Base-by-base conservation (phyloP, 1,284 basidiomycete genomes). In the Ceratobasidium sp. region DNA sequence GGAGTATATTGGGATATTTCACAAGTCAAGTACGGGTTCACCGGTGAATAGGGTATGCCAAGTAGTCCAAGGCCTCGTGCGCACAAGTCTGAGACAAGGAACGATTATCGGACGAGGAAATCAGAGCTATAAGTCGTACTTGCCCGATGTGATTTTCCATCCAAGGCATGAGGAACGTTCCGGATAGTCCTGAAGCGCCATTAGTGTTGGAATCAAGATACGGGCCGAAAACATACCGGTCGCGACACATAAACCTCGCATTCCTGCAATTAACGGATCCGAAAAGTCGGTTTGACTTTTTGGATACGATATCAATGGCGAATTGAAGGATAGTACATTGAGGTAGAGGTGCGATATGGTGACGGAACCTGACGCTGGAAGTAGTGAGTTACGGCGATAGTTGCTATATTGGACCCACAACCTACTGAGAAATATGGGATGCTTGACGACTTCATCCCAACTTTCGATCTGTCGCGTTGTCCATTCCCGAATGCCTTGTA, bases 181-280 rank as follows among this genome's bases (percentile, higher is more conserved):
- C 89, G 0, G 85, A 71, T 0, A 89, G 83, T 1, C 88, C 70
- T 73, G 38, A 12, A 20, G 57, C 7, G 46, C 12, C 8, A 30
- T 73, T 3, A 50, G n/a, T 16, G 4, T 74, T 7, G 78, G 78
- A 3, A 81, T 77, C 46, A 50, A 41, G n/a, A 12, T 55, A 3
- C 52, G 2, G n/a, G 12, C 1, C 10, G 23, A 27, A 14, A 14
- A 71, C 3, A 20, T 73, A 73, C 70, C 88, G 0, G 86, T 84
- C 3, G 85, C 75, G 6, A 88, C 87, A 78, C 87, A 87, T 1
- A 88, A 79, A 3, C 85, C 88, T 4, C 89, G 84, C 87, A 90
- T 89, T 0, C 87, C 88, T 0, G 89, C 89, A 23, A 90, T 84
- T 80, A 90, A 88, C 0, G 87, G 84, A 79, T 90, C 89, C 16